phyloP scores from a whole-genome alignment of 805 yeast genomes.

The Torulaspora delbrueckii region DNA sequence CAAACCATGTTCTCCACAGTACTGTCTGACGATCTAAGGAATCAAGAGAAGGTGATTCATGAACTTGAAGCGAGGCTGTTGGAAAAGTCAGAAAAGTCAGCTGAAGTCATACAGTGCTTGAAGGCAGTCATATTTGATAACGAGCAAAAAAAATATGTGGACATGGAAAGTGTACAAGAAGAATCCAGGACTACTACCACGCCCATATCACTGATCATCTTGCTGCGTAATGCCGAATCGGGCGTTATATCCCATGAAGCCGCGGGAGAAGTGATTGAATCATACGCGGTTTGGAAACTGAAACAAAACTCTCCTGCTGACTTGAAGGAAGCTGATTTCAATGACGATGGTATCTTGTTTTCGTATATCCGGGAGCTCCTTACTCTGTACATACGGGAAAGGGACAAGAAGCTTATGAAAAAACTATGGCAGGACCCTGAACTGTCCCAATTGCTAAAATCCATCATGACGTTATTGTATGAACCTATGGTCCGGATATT shows the following conservation, averaged over 20 bases:
- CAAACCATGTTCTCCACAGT: slow-evolving; percentile 71
- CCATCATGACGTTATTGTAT: slow-evolving; percentile 65
- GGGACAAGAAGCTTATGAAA: slow-evolving; percentile 71
- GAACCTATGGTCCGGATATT: slow-evolving; percentile 69
- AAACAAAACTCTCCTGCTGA: slow-evolving; percentile 15
- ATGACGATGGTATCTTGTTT: slow-evolving; percentile 40
- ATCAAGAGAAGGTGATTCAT: slow-evolving; percentile 50
- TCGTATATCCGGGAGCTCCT: slow-evolving; percentile 56
- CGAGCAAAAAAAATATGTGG: slow-evolving; percentile 28
- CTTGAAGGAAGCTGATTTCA: slow-evolving; percentile 22
- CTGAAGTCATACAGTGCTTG: slow-evolving; percentile 29
- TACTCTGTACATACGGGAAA: slow-evolving; percentile 57
- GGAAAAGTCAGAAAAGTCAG: slow-evolving; percentile 20
- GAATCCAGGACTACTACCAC: slow-evolving; percentile 30
- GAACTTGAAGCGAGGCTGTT: slow-evolving; percentile 42
- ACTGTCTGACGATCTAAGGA: slow-evolving; percentile 67
- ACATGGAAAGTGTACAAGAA: slow-evolving; percentile 30
- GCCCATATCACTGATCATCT: slow-evolving; percentile 26
- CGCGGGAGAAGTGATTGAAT: slow-evolving; percentile 29
- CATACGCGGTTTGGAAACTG: slow-evolving; percentile 30
- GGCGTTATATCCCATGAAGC: slow-evolving; percentile 20
- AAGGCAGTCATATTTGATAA: slow-evolving; percentile 33
- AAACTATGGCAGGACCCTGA: slow-evolving; percentile 84
- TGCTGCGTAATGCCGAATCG: slow-evolving; percentile 24
- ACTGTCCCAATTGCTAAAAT: slow-evolving; percentile 67